phyloP scores from a whole-genome alignment of 192 early-diverging fungal species.

The Rhizophlyctis rosea region DNA sequence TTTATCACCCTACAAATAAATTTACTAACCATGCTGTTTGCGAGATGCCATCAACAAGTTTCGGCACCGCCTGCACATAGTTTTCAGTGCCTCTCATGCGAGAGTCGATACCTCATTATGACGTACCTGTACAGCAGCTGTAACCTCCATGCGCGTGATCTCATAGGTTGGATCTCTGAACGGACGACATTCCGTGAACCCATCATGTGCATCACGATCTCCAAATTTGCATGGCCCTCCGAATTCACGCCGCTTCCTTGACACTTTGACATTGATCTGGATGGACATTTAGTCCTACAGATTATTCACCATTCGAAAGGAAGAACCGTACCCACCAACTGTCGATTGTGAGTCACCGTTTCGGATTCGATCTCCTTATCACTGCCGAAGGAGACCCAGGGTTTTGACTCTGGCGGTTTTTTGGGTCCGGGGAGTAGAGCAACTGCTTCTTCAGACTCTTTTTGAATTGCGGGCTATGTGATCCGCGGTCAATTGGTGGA shows the following conservation, averaged over 20 bases:
- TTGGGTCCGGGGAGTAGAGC: constrained; percentile 18
- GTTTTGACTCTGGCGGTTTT: constrained; percentile 32
- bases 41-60: constrained; percentile 25
- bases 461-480: constrained; percentile 15
- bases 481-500: no score
- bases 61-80: constrained; percentile 41
- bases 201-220: constrained; percentile 52
- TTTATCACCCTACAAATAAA: no score
- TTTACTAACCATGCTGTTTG: constrained; percentile 51
- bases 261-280: constrained; percentile 44
- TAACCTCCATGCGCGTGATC: constrained; percentile 45
- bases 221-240: constrained; percentile 45
- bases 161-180: constrained; percentile 54
- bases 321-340: constrained; percentile 27
- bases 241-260: constrained; percentile 45
- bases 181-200: constrained; percentile 46
- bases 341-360: constrained; percentile 38
- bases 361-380: constrained; percentile 62
- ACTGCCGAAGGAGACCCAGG: constrained; percentile 56
- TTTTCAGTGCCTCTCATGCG: background rate
- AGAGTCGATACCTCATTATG: no score
- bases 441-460: constrained; percentile 15
- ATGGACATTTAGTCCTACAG: background rate
- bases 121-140: constrained; percentile 41
- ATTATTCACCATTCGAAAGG: background rate